A percentile compares a stretch with the other conserved stretches of the same genome.
phyloP scores from a whole-genome alignment of 2,329 filamentous ascomycete species.

The Penicillium sp. region DNA sequence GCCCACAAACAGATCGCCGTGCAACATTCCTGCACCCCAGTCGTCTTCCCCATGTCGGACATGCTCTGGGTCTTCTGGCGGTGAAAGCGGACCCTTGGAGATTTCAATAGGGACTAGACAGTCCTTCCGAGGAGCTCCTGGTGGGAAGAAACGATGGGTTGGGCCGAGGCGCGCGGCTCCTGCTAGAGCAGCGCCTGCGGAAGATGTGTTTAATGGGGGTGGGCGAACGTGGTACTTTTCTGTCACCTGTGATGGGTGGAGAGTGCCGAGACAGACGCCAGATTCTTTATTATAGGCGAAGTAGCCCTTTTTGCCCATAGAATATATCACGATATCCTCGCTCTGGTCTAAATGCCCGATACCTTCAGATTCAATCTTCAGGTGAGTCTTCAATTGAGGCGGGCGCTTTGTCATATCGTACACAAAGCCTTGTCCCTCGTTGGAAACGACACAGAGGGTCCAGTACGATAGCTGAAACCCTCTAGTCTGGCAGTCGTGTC shows the following conservation, averaged over 20 bases:
- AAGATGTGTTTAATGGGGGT: conserved; percentile 22
- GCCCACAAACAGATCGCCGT: conserved; percentile 45
- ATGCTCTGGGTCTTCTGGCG: conserved; percentile 24
- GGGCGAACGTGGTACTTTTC: conserved; percentile 38
- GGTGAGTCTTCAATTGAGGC: conserved; percentile 34
- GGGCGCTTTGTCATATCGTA: conserved; percentile 45
- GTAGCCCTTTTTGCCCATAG: conserved; percentile 46
- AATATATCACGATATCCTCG: conserved; percentile 45
- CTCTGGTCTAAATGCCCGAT: conserved; percentile 50
- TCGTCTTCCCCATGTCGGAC: conserved; percentile 42
- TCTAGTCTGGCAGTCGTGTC: conserved; percentile 47
- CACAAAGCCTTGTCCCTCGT: conserved; percentile 47
- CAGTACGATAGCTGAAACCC: conserved; percentile 49
- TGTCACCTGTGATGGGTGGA: conserved; percentile 38
- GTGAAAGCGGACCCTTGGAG: conserved; percentile 26
- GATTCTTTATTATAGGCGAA: conserved; percentile 45
- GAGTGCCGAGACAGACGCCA: conserved; percentile 39
- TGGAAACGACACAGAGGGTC: conserved; percentile 50
- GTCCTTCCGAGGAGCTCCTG: conserved; percentile 24
- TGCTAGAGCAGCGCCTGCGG: conserved; percentile 20
- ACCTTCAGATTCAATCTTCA: conserved; percentile 44
- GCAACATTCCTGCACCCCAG: conserved; percentile 51
- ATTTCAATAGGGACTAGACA: conserved; percentile 31
- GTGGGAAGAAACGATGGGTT: conserved; percentile 18
- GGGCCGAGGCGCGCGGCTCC: conserved; percentile 24